Evolutionary conservation across 352 stramenopile species (phyloP).

Genomic region (Halophytophthora batemanensis): DNA sequence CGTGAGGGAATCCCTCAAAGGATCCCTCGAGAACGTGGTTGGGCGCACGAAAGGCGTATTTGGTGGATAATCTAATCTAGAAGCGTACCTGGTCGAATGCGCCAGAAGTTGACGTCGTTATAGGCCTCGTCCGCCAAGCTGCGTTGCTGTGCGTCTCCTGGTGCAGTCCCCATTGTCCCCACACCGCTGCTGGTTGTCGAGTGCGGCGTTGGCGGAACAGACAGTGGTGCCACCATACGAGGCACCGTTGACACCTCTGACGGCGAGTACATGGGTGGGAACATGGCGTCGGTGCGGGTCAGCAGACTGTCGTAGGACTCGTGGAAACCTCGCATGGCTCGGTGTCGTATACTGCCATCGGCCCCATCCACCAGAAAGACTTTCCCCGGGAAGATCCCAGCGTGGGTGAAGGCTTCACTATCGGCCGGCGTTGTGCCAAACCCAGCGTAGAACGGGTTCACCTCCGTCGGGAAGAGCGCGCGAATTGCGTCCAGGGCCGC

Average conservation of each 20-base stretch:
- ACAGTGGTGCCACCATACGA: neutral
- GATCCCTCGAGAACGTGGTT: too few relatives aligned
- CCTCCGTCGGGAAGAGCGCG: conserved; percentile 63
- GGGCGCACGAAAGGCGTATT: neutral
- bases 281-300: conserved; percentile 67
- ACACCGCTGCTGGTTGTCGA: conserved; percentile 15
- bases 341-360: conserved; percentile 54
- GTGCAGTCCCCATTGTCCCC: conserved; percentile 4
- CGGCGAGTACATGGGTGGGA: conserved; percentile 61
- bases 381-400: conserved; percentile 75
- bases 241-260: conserved; percentile 12
- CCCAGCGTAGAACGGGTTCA: conserved; percentile 82
- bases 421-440: conserved; percentile 68
- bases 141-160: conserved; percentile 35
- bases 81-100: conserved; percentile 47
- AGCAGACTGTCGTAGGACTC: conserved; percentile 68
- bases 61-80: conserved; percentile 11
- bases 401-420: conserved; percentile 56
- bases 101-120: conserved; percentile 88
- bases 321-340: conserved; percentile 56
- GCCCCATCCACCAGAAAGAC: conserved; percentile 65
- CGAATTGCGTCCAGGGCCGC: conserved; percentile 58
- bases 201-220: conserved; percentile 3
- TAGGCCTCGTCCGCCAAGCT: conserved; percentile 76
- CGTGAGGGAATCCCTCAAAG: too few relatives aligned